Evolutionary conservation across 805 yeast species (phyloP), one percentile per base, ranked within the genome.

Genomic region (Saccharomycopsis sp.): DNA sequence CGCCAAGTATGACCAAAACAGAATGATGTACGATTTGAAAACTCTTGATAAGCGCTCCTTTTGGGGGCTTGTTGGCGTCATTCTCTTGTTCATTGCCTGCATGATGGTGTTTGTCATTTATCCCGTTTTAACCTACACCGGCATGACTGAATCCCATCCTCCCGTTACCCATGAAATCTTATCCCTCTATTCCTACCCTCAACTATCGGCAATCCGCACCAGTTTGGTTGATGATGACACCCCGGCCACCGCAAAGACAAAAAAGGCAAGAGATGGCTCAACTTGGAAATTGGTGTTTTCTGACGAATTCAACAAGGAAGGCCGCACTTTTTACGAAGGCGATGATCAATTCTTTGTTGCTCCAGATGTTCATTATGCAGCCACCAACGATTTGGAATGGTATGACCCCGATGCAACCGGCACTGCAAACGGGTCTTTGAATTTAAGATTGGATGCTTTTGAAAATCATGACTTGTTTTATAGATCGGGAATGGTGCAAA

Each of bases 281-380:
- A 51, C 50, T 12, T 84, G 95, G 94, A 55, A 63, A 10, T 69
- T 88, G 53, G 95, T 82, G 1, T 88, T 88, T 55, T 78, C 89
- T 17, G 96, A 88, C 61, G 96, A 88, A 61, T 88, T 88, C 64
- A 81, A 84, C 52, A 78, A 74, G 10, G 92, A 81, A 46, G 96
- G 96, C 6, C 70, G 96, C 53, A 80, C 94, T 3, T 88, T 88
- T 56, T 87, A 85, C 58, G 80, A 75, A 6, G 92, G 89, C 33
- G 95, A 87, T 56, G 96, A 87, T 57, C 95, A 84, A 59, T 86
- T 82, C 55, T 88, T 89, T 81, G 73, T 81, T 33, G 95, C 86
- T 3, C 83, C 79, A 2, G 85, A 87, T 61, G 52, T 87, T 26
- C 75, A 86, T 58, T 88, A 88, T 59, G 88, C 71, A 41, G 95